phyloP scores from a whole-genome alignment of 306 rosid genomes.

The Cotoneaster glaucophyllus region DNA sequence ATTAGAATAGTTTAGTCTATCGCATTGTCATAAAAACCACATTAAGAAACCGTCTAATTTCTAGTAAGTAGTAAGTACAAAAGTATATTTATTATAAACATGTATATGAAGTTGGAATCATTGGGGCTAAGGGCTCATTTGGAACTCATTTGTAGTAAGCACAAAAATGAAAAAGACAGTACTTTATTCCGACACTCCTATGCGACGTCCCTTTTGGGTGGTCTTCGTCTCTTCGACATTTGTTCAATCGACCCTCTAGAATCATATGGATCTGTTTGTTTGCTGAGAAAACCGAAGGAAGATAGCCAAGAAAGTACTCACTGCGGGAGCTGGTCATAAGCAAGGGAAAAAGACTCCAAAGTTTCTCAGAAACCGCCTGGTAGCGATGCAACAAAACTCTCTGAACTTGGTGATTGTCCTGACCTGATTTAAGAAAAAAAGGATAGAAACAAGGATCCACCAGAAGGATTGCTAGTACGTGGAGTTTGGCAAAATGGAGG shows the following conservation, averaged over 20 bases:
- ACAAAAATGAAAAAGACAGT: neutral
- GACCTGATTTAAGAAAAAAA: conserved; percentile 17
- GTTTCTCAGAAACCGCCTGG: conserved; percentile 72
- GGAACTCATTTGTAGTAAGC: no score
- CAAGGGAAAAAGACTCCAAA: conserved; percentile 71
- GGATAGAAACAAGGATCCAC: conserved; percentile 27
- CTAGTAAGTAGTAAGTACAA: no score
- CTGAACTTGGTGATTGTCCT: conserved; percentile 27
- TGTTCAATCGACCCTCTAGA: neutral
- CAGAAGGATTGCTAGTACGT: conserved; percentile 56
- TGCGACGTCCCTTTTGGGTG: neutral
- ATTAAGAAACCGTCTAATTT: no score
- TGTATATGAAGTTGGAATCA: no score
- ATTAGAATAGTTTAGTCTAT: no score
- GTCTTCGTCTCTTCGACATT: neutral
- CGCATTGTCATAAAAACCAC: no score
- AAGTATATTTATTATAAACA: no score
- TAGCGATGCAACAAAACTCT: conserved; percentile 53
- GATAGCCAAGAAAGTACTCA: neutral
- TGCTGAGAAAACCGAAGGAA: neutral
- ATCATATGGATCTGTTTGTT: neutral
- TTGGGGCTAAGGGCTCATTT: no score
- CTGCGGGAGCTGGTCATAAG: conserved; percentile 61
- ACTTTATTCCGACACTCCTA: neutral
- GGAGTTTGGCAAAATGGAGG: conserved; percentile 90